These are phyloP conservation scores for Gynostemma pentaphyllum DNA, from an alignment of 306 rosid genomes.

Conservation along the genomic window DNA sequence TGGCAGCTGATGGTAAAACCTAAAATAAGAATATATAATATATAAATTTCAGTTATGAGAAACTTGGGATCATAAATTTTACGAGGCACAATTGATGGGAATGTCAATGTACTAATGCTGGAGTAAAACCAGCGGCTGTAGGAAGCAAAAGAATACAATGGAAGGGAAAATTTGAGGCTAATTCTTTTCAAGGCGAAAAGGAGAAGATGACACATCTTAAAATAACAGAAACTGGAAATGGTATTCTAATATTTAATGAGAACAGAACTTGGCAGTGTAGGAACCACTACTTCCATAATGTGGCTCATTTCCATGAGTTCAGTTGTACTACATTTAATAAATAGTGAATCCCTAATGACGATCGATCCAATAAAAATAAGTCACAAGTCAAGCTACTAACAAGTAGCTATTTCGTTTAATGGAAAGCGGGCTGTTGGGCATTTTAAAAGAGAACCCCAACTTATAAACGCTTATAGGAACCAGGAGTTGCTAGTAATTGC, in stretches of 20 bases:
- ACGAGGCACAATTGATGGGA: background rate
- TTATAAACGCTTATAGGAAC: background rate
- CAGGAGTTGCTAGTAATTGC: background rate
- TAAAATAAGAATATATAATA: slow-evolving; percentile 7
- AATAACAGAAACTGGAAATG: background rate
- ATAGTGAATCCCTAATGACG: too few relatives aligned
- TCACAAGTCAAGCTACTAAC: too few relatives aligned
- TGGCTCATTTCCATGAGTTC: too few relatives aligned
- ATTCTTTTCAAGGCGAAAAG: background rate
- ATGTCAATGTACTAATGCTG: background rate
- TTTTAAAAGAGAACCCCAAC: background rate
- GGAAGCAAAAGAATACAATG: background rate
- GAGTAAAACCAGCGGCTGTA: background rate
- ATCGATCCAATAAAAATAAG: too few relatives aligned
- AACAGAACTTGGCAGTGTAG: too few relatives aligned
- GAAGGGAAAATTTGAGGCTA: background rate
- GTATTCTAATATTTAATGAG: background rate
- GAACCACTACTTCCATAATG: too few relatives aligned
- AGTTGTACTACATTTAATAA: too few relatives aligned
- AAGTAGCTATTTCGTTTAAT: too few relatives aligned
- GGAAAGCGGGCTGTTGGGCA: background rate
- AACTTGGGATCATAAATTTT: background rate
- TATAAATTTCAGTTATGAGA: background rate
- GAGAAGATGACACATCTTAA: background rate
- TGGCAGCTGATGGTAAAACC: slow-evolving; percentile 56